Base-by-base conservation (phyloP, 2,329 filamentous ascomycete species). In the Fusarium vanettenii region DNA sequence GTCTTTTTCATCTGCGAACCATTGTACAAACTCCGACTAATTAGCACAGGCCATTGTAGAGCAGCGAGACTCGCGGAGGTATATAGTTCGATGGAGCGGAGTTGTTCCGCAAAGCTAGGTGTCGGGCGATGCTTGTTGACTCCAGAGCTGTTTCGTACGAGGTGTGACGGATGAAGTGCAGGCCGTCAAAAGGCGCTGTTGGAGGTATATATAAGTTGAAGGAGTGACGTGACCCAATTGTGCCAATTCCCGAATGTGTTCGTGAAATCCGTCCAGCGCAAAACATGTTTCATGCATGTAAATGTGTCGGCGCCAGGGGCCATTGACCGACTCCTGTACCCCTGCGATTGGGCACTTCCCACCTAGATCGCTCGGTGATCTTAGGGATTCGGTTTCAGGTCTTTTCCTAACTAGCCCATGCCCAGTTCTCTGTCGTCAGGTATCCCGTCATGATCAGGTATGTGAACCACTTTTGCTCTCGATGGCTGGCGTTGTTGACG, bases 391-490 rank as follows among this genome's bases (percentile, higher is more conserved):
- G 1, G 25, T n/a, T 10, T n/a, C 25, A 16, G 2, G 16, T 11
- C 22, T 27, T 27, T 9, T 29, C 45, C 6, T 18, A 25, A 16
- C 25, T 7, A 16, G 25, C 10, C 25, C 20, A 5, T n/a, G 2
- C 48, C 27, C 27, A 14, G 16, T 20, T 2, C 18, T 52, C 18
- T 5, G 6, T 2, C 9, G 11, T 31, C 6, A 14, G 8, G 6
- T 2, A 3, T n/a, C 0, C 18, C 48, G 10, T 31, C 48, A 5
- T n/a, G 11, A 29, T 29, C 1, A 8, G 0, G 3, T 31, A 31
- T 1, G 16, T 8, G 2, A 18, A 31, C 48, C 18, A 52, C 4
- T n/a, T n/a, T 11, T 31, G 27, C 6, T 31, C 14, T 5, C 4
- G 3, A 13, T 18, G 2, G 8, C 14, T 52, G 9, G 18, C 18